Base-by-base conservation (phyloP, 2,329 filamentous ascomycete genomes). In the Aureobasidium sp. region DNA sequence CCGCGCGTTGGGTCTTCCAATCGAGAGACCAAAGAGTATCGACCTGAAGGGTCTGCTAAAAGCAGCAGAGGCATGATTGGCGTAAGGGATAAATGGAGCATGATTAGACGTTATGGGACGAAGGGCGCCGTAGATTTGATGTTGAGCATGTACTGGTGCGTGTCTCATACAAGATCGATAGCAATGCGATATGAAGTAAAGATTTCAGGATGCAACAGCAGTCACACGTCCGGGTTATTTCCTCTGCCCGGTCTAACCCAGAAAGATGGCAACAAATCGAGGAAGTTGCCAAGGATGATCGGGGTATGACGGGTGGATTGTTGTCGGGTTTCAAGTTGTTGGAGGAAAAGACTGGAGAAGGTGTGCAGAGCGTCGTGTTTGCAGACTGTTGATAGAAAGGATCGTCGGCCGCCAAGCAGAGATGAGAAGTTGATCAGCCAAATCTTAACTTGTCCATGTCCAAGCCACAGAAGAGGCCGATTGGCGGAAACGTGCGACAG, bases 21-120 rank as follows among this genome's bases (percentile, higher is more conserved):
- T 99, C 71, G 94, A 99, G 85, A 83, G 93, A 65, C 94, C 94
- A 55, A 99, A 99, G 89, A 96, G 90, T 77, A 96, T 97, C 74
- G 94, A 96, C 78, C 80, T 99, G 62, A 83, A 90, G 75, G 93
- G 93, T 12, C 79, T 99, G 68, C 78, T 96, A 68, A 88, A 92
- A 68, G 75, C 78, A 68, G 76, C 78, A 27, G 71, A 74, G 61
- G 70, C 27, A 34, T 56, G 2, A 47, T 48, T 2, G 12, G n/a
- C 27, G 11, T 5, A 31, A 25, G 14, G 29, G 8, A 44, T 45
- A 57, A n/a, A 57, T 17, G 17, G 39, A 45, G 27, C n/a, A 44
- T 45, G 27, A 45, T 17, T 57, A 45, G 53, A 57, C 17, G 39
- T 34, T 8, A 20, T 15, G 29, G 34, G 9, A 17, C 5, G 20